Base-by-base conservation (phyloP, 768 basidiomycete genomes). In the Tulasnella sp. region DNA sequence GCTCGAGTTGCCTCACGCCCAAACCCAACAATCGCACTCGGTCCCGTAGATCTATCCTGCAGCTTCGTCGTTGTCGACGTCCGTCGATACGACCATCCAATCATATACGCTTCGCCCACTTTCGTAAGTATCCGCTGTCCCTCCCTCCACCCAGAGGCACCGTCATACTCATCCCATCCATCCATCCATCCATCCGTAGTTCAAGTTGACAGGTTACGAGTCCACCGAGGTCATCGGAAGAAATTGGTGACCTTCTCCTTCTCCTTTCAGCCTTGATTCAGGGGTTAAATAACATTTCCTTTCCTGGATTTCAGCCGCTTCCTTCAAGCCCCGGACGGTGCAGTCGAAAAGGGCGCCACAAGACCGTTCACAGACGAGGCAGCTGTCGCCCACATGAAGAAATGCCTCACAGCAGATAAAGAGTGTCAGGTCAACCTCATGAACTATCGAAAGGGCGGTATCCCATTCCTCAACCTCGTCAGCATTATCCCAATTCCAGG, bases 21-120 rank as follows among this genome's bases (percentile, higher is more conserved):
- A 0, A 89, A 92, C 82, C 94, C 95, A 0, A 90, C 87, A 79
- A 89, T 98, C 62, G 85, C 88, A 14, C 89, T 99, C 24, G 97
- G 98, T 21, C 95, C 97, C 0, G 94, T 99, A 39, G 97, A 99
- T 85, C 87, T 96, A 80, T 92, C 93, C 8, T 97, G 95, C 84
- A 90, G 92, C n/a, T 99, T 99, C 85, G 89, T 94, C 82, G 93
- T 99, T 56, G 92, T 92, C 68, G 98, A 99, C 84, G 89, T 92
- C 34, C 89, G 93, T 7, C 87, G 93, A 78, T 89, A 90, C 81
- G 98, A 99, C 84, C 86, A 87, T 42, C 95, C 97, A 19, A 93
- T 99, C 84, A 91, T 98, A 6, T 98, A 98, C 82, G 96, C 94
- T 79, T 94, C 92, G 3, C 94, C 94, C 21, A 89, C 90, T 1